phyloP scores from a whole-genome alignment of 1,284 basidiomycete genomes.

The Pisolithus thermaeus region DNA sequence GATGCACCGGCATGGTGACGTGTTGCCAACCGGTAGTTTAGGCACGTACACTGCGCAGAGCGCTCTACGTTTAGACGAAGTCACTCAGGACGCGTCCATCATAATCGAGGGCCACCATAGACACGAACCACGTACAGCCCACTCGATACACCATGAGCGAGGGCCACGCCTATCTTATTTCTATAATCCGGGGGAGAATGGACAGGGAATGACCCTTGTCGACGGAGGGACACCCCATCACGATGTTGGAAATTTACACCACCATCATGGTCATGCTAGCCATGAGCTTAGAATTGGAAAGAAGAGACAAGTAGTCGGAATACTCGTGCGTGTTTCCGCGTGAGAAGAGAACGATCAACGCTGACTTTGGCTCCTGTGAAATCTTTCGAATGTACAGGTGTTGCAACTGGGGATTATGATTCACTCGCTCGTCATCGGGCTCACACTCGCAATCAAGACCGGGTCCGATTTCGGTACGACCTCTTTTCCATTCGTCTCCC shows the following conservation, averaged over 20 bases:
- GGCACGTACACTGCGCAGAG: not conserved
- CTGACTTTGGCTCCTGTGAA: not conserved
- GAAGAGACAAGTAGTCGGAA: conserved; percentile 56
- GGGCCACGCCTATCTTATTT: conserved; percentile 16
- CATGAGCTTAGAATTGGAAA: conserved; percentile 37
- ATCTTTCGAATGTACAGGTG: conserved; percentile 38
- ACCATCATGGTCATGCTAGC: conserved; percentile 5
- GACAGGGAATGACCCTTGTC: not conserved
- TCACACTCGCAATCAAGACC: conserved; percentile 63
- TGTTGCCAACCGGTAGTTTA: too few species aligned
- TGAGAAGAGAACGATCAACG: too few species aligned
- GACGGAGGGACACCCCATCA: conserved; percentile 3
- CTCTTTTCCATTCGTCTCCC: not conserved
- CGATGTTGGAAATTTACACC: not conserved
- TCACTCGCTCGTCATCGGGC: conserved; percentile 73
- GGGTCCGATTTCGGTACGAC: conserved; percentile 65
- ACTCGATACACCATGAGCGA: conserved; percentile 33
- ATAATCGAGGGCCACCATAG: conserved; percentile 39
- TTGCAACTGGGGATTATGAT: conserved; percentile 77
- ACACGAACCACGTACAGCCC: conserved; percentile 33
- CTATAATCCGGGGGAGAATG: conserved; percentile 18
- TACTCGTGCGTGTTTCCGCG: conserved; percentile 41
- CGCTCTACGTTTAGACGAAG: not conserved
- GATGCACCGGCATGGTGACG: too few species aligned
- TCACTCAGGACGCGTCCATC: conserved; percentile 1